Conservation (phyloP, 768 basidiomycete genomes). For the Pisolithus marmoratus region DNA sequence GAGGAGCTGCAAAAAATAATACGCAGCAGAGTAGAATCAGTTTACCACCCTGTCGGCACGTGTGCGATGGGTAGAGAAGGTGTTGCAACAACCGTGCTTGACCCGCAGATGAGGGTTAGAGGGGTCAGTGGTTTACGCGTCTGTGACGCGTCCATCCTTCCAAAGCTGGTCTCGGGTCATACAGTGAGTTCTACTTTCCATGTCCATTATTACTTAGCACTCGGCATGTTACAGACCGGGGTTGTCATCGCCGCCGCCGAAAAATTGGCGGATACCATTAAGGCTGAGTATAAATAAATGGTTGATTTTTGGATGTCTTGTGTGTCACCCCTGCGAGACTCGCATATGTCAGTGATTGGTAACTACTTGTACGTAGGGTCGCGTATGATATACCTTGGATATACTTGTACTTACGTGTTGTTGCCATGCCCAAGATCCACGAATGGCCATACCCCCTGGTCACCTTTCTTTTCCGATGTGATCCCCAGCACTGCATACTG, state of each 20-base stretch:
- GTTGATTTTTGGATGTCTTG: too few relatives aligned
- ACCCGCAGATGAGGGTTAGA: slow-evolving; percentile 37
- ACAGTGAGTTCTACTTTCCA: slow-evolving; percentile 28
- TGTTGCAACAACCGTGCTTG: slow-evolving; percentile 37
- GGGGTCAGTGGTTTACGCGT: slow-evolving; percentile 39
- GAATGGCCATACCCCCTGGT: slow-evolving; percentile 28
- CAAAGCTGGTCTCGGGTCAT: slow-evolving; percentile 39
- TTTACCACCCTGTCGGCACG: slow-evolving; percentile 41
- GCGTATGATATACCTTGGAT: too few relatives aligned
- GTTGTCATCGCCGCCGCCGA: slow-evolving; percentile 29
- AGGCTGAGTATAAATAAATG: slow-evolving; percentile 13
- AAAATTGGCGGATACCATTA: slow-evolving; percentile 30
- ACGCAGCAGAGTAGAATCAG: slow-evolving; percentile 30
- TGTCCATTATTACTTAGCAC: not conserved
- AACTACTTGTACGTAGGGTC: too few relatives aligned
- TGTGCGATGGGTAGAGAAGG: slow-evolving; percentile 34
- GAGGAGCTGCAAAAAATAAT: slow-evolving; percentile 31
- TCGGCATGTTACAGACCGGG: slow-evolving; percentile 15
- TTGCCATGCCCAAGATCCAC: slow-evolving; percentile 1
- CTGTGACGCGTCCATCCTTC: slow-evolving; percentile 42
- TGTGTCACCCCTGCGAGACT: too few relatives aligned
- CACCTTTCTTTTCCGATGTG: slow-evolving; percentile 15
- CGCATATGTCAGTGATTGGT: too few relatives aligned
- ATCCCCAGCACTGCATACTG: slow-evolving; percentile 82
- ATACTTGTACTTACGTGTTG: not conserved